Evolutionary conservation across 2,329 filamentous ascomycete genomes (phyloP).

Genomic region (Cytospora mali): DNA sequence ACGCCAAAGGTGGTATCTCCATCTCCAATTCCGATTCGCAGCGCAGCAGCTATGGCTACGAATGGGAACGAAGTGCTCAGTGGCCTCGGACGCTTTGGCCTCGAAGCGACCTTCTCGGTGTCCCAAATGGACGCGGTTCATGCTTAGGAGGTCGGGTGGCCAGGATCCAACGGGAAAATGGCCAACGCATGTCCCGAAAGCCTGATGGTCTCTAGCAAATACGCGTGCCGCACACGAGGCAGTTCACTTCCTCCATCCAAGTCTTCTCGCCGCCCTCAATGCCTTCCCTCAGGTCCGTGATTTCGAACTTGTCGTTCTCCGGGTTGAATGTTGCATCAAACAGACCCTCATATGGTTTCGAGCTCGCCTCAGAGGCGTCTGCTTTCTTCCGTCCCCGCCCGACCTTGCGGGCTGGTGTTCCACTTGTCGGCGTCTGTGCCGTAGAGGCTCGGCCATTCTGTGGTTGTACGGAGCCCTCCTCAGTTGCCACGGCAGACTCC

Average conservation of each 20-base stretch:
- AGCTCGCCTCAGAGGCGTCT: constrained; percentile 35
- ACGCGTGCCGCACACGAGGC: constrained; percentile 52
- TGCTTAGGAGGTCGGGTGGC: not conserved
- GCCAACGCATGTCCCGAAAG: not conserved
- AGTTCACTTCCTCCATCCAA: constrained; percentile 56
- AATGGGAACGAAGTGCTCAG: not conserved
- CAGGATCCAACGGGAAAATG: not conserved
- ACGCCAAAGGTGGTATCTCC: not conserved
- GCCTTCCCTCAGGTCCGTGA: constrained; percentile 53
- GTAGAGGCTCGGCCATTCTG: constrained; percentile 31
- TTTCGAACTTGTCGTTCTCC: constrained; percentile 51
- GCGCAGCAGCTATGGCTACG: not conserved
- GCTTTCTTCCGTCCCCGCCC: constrained; percentile 42
- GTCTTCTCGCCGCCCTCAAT: constrained; percentile 52
- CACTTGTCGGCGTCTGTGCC: constrained; percentile 30
- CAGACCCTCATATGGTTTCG: constrained; percentile 53
- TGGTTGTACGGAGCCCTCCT: constrained; percentile 24
- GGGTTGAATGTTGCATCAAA: constrained; percentile 55
- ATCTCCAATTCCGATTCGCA: not conserved
- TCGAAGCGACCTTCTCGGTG: not conserved
- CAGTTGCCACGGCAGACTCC: constrained; percentile 32
- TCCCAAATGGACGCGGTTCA: not conserved
- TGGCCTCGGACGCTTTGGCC: not conserved
- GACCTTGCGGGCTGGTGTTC: constrained; percentile 32
- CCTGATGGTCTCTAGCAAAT: constrained; percentile 44